These are phyloP conservation scores for Mortierella sp. DNA, from an alignment of 371 early-diverging fungal genomes.

Conservation along the genomic window DNA sequence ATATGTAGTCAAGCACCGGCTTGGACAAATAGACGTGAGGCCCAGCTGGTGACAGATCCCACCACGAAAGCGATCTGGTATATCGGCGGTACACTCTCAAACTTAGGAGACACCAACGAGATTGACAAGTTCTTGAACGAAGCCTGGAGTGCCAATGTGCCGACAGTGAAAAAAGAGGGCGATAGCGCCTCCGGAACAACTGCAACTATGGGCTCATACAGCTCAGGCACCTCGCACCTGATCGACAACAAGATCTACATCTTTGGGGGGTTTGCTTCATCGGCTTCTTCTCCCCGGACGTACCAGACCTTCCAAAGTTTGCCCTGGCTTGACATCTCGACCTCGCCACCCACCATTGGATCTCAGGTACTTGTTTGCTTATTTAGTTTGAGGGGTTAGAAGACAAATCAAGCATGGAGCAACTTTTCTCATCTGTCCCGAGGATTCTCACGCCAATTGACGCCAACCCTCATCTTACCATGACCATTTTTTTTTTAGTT, in stretches of 20 bases:
- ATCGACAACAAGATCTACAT: constrained; percentile 29
- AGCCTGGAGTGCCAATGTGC: constrained; percentile 42
- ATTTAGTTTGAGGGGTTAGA: neutral
- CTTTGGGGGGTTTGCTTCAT: constrained; percentile 41
- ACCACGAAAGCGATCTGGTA: constrained; percentile 36
- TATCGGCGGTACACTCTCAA: constrained; percentile 23
- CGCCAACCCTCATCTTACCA: neutral
- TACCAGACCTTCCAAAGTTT: constrained; percentile 42
- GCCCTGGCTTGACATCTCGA: constrained; percentile 37
- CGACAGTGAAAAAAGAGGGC: neutral
- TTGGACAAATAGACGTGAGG: constrained; percentile 37
- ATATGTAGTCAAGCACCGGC: constrained; percentile 27
- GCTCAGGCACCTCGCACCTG: constrained; percentile 43
- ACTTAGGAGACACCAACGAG: constrained; percentile 19
- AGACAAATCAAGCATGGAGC: neutral
- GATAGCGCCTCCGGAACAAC: neutral
- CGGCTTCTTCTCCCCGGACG: neutral
- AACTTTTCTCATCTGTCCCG: constrained; percentile 7
- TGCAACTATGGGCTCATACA: constrained; percentile 19
- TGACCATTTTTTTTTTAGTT: neutral
- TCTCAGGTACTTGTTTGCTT: constrained; percentile 18
- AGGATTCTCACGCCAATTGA: neutral
- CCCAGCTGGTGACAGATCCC: constrained; percentile 35
- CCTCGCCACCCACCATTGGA: constrained; percentile 28
- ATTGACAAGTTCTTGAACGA: constrained; percentile 31